These are phyloP conservation scores for Rhizopus microsporus DNA, from an alignment of 371 early-diverging fungal genomes.

Conservation along the genomic window DNA sequence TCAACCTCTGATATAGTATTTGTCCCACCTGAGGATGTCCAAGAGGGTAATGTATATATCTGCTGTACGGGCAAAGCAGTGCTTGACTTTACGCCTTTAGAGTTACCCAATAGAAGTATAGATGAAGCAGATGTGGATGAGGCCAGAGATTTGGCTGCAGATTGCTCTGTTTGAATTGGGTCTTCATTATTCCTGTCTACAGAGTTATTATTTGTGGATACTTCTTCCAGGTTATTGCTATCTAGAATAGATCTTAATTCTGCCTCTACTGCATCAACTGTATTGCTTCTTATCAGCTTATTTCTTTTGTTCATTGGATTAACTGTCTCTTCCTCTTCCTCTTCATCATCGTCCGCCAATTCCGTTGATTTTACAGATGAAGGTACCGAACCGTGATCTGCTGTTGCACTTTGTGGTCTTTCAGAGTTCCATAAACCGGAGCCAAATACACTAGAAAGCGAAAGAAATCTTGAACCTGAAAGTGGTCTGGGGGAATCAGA, in stretches of 20 bases:
- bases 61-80: conserved; percentile 45
- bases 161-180: neutral
- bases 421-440: conserved; percentile 23
- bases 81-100: conserved; percentile 30
- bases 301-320: conserved; percentile 11
- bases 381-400: conserved; percentile 13
- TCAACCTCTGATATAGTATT: conserved; percentile 35
- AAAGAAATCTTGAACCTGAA: conserved; percentile 18
- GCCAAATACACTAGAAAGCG: conserved; percentile 35
- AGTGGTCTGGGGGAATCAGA: conserved; percentile 27
- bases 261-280: conserved; percentile 65
- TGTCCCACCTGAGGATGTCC: conserved; percentile 43
- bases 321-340: conserved; percentile 11
- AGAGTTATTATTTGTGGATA: conserved; percentile 2
- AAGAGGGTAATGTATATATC: conserved; percentile 29
- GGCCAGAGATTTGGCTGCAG: neutral
- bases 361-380: conserved; percentile 27
- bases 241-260: conserved; percentile 61
- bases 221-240: conserved; percentile 20
- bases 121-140: conserved; percentile 14
- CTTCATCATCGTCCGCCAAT: conserved; percentile 26
- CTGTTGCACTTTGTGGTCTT: conserved; percentile 1
- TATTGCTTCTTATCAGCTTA: conserved; percentile 37
- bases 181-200: neutral
- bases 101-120: conserved; percentile 19